Evolutionary conservation across 2,329 filamentous ascomycete species (phyloP).

Genomic region (Stenocarpella maydis): DNA sequence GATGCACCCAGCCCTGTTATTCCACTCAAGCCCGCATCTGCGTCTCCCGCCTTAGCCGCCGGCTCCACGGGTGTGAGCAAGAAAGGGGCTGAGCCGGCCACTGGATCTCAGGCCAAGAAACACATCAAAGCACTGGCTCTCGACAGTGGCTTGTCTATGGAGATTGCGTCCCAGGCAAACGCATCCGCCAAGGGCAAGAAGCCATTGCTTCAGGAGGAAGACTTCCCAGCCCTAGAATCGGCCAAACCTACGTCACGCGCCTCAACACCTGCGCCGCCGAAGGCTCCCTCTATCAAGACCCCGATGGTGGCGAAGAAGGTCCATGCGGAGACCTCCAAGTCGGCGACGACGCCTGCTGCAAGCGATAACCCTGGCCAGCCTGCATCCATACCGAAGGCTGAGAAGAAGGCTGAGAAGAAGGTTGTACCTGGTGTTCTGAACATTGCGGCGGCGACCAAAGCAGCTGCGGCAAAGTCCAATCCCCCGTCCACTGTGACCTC

Average conservation of each 20-base stretch:
- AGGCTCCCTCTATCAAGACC: slow-evolving; percentile 45
- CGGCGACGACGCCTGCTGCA: slow-evolving; percentile 21
- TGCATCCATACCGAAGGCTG: slow-evolving; percentile 39
- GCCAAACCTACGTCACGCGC: slow-evolving; percentile 46
- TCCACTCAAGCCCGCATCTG: slow-evolving; percentile 44
- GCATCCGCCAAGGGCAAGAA: slow-evolving; percentile 42
- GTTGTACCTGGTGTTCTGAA: slow-evolving; percentile 55
- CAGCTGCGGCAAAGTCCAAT: slow-evolving; percentile 44
- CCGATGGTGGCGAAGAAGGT: slow-evolving; percentile 47
- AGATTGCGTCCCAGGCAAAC: slow-evolving; percentile 51
- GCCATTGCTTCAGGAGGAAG: slow-evolving; percentile 62
- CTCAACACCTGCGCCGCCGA: slow-evolving; percentile 43
- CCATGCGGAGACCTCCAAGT: slow-evolving; percentile 37
- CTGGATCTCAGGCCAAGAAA: slow-evolving; percentile 41
- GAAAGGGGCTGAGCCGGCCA: slow-evolving; percentile 37
- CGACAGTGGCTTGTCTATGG: slow-evolving; percentile 57
- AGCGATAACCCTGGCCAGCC: slow-evolving; percentile 12
- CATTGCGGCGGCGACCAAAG: slow-evolving; percentile 58
- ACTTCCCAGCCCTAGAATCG: slow-evolving; percentile 67
- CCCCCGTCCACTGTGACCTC: slow-evolving; percentile 40
- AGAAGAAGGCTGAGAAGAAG: slow-evolving; percentile 44
- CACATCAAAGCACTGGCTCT: slow-evolving; percentile 53
- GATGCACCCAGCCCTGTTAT: slow-evolving; percentile 41
- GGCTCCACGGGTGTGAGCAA: slow-evolving; percentile 36
- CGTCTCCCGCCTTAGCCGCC: slow-evolving; percentile 38